Percentiles rank a stretch among this genome's conserved stretches.
Evolutionary conservation across 177 flowering plant species (phyloP).

Genomic region (Tripterygium wilfordii): DNA sequence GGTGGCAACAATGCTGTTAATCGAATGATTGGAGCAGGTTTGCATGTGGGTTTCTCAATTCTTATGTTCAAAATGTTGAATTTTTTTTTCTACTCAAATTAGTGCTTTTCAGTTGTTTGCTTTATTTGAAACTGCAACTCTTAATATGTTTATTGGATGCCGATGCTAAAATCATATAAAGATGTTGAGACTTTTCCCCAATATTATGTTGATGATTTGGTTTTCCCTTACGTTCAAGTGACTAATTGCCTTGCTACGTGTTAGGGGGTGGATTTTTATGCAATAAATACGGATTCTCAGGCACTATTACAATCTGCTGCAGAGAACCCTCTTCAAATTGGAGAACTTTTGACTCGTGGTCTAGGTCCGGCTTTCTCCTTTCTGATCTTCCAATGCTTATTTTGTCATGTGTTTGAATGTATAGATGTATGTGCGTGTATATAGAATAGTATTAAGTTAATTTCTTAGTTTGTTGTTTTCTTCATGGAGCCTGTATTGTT

Average conservation of each 20-base stretch:
- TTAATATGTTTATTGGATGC: no score
- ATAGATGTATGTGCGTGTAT: no score
- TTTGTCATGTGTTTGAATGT: background rate
- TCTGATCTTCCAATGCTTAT: background rate
- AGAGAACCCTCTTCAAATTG: conserved; percentile 87
- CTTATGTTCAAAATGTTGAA: no score
- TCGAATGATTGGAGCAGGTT: conserved; percentile 93
- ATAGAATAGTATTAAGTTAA: no score
- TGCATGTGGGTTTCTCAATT: conserved; percentile 47
- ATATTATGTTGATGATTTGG: no score
- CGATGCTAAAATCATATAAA: no score
- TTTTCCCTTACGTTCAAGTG: no score
- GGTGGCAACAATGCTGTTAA: conserved; percentile 99
- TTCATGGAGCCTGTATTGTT: background rate
- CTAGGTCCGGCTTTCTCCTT: conserved; percentile 57
- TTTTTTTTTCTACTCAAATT: background rate
- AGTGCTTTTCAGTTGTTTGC: no score
- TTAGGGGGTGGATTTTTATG: conserved; percentile 93
- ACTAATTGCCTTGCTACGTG: no score
- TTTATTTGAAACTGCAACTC: no score
- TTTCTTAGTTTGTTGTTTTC: background rate
- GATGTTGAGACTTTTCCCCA: no score
- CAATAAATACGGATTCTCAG: conserved; percentile 95
- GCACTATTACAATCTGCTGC: conserved; percentile 84
- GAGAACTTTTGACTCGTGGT: conserved; percentile 98